Conservation (phyloP, 2,329 filamentous ascomycete genomes). For the Pseudocercospora fijiensis region DNA sequence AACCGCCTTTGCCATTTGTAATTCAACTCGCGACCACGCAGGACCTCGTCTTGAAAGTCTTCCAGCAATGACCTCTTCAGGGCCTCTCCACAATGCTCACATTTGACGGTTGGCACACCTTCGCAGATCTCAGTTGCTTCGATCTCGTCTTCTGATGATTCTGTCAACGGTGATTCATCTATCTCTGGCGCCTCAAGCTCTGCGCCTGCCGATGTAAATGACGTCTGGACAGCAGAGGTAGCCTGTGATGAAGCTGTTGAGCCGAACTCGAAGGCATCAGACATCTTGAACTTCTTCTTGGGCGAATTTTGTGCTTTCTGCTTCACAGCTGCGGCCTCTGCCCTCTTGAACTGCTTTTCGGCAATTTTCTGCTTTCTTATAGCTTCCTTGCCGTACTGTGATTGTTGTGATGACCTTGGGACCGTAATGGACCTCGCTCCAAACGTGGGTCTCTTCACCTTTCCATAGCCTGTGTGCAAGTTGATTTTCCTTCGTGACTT, state of each 20-base stretch:
- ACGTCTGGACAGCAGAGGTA: background rate
- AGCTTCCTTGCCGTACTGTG: slow-evolving; percentile 1
- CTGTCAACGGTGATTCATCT: slow-evolving; percentile 3
- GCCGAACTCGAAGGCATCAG: background rate
- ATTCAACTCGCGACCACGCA: slow-evolving; percentile 27
- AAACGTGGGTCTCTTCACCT: background rate
- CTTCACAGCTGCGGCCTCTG: background rate
- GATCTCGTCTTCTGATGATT: slow-evolving; percentile 18
- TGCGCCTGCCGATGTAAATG: background rate
- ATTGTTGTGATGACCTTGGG: slow-evolving; percentile 6
- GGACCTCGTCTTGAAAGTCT: slow-evolving; percentile 34
- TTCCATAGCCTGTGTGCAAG: background rate
- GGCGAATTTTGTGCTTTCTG: background rate
- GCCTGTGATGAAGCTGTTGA: background rate
- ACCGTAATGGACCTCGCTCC: background rate
- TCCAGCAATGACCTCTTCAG: slow-evolving; percentile 30
- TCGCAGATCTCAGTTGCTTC: slow-evolving; percentile 15
- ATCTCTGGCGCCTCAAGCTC: background rate
- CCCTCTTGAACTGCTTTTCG: background rate
- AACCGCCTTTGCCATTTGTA: slow-evolving; percentile 38
- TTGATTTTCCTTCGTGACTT: too few species aligned
- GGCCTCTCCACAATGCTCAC: slow-evolving; percentile 30
- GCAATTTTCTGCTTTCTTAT: background rate
- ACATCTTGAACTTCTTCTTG: slow-evolving; percentile 11
- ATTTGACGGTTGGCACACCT: slow-evolving; percentile 16